Evolutionary conservation across 2,329 filamentous ascomycete genomes (phyloP).

Genomic region (Penicillium occitanis): DNA sequence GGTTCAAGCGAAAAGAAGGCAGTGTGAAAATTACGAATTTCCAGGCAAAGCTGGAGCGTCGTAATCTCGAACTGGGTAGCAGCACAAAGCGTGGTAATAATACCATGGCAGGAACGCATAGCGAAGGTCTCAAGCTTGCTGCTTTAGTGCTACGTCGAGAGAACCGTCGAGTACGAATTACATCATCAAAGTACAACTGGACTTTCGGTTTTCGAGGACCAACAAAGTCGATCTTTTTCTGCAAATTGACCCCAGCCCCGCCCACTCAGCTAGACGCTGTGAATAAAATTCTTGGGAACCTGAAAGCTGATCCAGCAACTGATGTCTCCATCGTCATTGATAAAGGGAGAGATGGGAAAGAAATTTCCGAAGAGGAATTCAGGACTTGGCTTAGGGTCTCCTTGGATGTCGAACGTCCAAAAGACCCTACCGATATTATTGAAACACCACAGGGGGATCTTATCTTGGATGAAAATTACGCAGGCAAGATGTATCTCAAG

Average conservation of each 20-base stretch:
- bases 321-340: not conserved
- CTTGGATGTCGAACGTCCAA: not conserved
- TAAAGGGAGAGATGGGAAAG: not conserved
- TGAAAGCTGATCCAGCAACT: not conserved
- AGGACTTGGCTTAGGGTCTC: constrained; percentile 1
- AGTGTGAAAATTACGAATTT: not conserved
- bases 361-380: not conserved
- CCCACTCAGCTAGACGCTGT: not conserved
- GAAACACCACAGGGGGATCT: constrained; percentile 9
- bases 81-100: not conserved
- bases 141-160: not conserved
- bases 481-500: constrained; percentile 3
- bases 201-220: constrained; percentile 1
- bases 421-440: not conserved
- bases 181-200: not conserved
- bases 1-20: not conserved
- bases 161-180: not conserved
- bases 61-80: not conserved
- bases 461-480: not conserved
- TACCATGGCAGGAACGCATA: not conserved
- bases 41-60: not conserved
- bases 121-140: constrained; percentile 13
- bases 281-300: not conserved
- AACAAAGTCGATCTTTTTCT: not conserved
- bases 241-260: not conserved